phyloP scores from a whole-genome alignment of 345 rosid species.

The Hibiscus trionum region DNA sequence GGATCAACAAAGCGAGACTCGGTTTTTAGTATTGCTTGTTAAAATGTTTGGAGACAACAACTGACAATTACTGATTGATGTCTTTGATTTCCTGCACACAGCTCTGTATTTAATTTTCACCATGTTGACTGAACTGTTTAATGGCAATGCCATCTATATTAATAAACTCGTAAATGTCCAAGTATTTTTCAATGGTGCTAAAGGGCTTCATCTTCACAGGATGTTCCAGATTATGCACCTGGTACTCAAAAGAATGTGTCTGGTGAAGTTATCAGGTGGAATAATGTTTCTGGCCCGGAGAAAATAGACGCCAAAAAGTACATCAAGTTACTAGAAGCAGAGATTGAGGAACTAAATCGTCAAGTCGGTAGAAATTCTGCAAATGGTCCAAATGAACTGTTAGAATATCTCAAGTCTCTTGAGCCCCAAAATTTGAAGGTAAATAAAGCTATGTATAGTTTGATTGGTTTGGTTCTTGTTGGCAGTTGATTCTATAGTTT shows the following conservation, averaged over 20 bases:
- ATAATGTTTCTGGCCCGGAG: slow-evolving; percentile 79
- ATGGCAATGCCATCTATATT: neutral
- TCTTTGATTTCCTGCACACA: neutral
- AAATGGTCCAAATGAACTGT: slow-evolving; percentile 66
- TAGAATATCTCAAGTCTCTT: slow-evolving; percentile 83
- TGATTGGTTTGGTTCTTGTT: neutral
- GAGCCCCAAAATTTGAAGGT: slow-evolving; percentile 97
- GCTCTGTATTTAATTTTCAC: neutral
- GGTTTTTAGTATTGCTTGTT: neutral
- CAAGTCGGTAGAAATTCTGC: slow-evolving; percentile 66
- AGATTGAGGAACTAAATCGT: slow-evolving; percentile 76
- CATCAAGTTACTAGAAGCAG: slow-evolving; percentile 90
- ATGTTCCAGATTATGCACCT: slow-evolving; percentile 68
- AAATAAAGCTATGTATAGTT: slow-evolving; percentile 12
- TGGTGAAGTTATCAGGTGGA: slow-evolving; percentile 93
- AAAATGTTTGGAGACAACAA: neutral
- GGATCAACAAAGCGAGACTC: neutral
- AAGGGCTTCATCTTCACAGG: slow-evolving; percentile 23
- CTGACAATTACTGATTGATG: neutral
- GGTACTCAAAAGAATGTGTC: slow-evolving; percentile 92
- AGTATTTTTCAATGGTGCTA: slow-evolving; percentile 2
- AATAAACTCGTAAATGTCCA: neutral
- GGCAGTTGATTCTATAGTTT: neutral
- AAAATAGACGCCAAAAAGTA: slow-evolving; percentile 83
- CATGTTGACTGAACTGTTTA: neutral